phyloP scores from a whole-genome alignment of 306 rosid genomes.

The Vigna unguiculata region DNA sequence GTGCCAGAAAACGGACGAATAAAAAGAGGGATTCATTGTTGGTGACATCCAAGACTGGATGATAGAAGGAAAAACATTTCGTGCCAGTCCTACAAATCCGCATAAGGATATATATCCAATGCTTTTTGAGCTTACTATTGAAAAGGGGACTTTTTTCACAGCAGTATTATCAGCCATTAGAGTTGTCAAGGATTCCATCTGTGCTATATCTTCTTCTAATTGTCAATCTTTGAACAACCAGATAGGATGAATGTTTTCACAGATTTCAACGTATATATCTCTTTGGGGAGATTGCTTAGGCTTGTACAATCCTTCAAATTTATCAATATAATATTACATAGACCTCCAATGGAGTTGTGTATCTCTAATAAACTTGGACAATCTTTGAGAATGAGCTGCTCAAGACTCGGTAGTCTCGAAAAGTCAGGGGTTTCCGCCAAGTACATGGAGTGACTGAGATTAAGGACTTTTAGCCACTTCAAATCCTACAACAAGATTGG shows the following conservation, averaged over 20 bases:
- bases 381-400: not conserved
- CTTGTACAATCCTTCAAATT: not conserved
- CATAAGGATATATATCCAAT: not conserved
- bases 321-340: too few species aligned
- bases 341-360: not conserved
- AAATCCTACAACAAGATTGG: not conserved
- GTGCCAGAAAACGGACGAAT: not conserved
- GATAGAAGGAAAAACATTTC: not conserved
- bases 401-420: not conserved
- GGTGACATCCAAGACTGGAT: not conserved
- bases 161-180: not conserved
- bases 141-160: not conserved
- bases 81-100: not conserved
- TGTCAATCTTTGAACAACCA: not conserved
- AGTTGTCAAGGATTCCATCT: not conserved
- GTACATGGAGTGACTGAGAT: not conserved
- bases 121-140: not conserved
- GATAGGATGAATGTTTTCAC: not conserved
- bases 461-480: not conserved
- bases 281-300: not conserved
- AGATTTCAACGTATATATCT: not conserved
- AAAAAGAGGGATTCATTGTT: not conserved
- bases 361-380: not conserved
- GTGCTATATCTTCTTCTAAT: not conserved
- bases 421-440: not conserved